phyloP scores from a whole-genome alignment of 2,329 filamentous ascomycete species.

The Scolecobasidium constrictum region DNA sequence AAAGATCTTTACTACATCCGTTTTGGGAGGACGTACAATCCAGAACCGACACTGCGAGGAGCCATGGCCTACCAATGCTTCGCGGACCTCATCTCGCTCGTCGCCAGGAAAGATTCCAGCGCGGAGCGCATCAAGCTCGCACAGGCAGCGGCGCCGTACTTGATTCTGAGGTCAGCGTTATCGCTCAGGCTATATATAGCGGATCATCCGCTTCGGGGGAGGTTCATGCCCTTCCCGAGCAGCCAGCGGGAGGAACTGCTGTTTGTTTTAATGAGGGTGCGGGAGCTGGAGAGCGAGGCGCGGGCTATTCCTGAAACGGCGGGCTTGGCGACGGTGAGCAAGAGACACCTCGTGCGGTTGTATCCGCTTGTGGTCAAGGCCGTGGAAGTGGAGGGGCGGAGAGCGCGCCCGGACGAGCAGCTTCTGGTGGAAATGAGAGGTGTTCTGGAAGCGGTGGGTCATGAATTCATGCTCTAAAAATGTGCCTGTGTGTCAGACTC shows the following conservation, averaged over 20 bases:
- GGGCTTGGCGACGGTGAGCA: constrained; percentile 29
- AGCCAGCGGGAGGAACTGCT: constrained; percentile 69
- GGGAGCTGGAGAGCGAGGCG: constrained; percentile 57
- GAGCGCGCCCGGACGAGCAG: constrained; percentile 6
- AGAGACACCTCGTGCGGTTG: constrained; percentile 68
- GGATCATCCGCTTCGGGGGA: constrained; percentile 80
- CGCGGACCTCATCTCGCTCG: constrained; percentile 52
- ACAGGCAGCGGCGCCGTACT: constrained; percentile 63
- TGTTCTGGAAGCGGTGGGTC: constrained; percentile 2
- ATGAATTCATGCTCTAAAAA: constrained; percentile 7
- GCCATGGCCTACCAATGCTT: constrained; percentile 73
- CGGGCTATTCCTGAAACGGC: constrained; percentile 50
- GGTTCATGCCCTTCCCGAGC: constrained; percentile 71
- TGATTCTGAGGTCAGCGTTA: constrained; percentile 71
- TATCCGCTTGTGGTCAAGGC: constrained; percentile 55
- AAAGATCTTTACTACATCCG: constrained; percentile 52
- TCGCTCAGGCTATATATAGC: constrained; percentile 77
- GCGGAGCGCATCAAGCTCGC: constrained; percentile 50
- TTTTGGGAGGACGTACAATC: constrained; percentile 60
- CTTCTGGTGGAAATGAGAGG: constrained; percentile 1
- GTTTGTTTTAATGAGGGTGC: constrained; percentile 57
- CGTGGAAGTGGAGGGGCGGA: not conserved
- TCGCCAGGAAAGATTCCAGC: constrained; percentile 40
- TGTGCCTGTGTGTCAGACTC: too few species aligned
- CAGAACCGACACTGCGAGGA: constrained; percentile 52